Conservation (phyloP, 441 rosid genomes). For the Mallotus japonicus region DNA sequence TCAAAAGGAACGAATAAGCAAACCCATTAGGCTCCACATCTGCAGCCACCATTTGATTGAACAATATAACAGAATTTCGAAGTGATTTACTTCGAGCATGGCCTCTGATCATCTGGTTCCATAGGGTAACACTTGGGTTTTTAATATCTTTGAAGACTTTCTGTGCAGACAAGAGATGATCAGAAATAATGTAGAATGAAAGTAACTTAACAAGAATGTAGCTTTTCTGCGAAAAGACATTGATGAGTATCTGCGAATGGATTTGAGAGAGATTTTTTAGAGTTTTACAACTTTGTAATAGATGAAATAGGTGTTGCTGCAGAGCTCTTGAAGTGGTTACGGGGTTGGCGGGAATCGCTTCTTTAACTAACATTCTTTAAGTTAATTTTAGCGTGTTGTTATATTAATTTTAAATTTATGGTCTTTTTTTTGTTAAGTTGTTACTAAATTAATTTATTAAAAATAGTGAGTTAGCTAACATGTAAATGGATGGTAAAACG, state of each 20-base stretch:
- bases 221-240: slow-evolving; percentile 40
- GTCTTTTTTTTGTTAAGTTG: no score
- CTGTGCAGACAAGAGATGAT: slow-evolving; percentile 27
- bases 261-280: slow-evolving; percentile 30
- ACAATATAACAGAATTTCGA: slow-evolving; percentile 31
- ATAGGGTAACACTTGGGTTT: slow-evolving; percentile 39
- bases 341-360: slow-evolving; percentile 17
- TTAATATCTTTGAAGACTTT: slow-evolving; percentile 25
- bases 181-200: slow-evolving; percentile 33
- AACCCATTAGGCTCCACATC: slow-evolving; percentile 11
- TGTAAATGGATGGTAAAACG: no score
- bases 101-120: slow-evolving; percentile 55
- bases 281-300: slow-evolving; percentile 29
- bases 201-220: slow-evolving; percentile 42
- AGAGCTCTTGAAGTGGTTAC: slow-evolving; percentile 30
- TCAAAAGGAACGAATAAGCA: slow-evolving; percentile 47
- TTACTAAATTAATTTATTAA: no score
- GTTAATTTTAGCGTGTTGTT: no score
- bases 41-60: slow-evolving; percentile 35
- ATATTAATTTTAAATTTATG: no score
- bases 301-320: slow-evolving; percentile 37
- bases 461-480: no score
- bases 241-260: slow-evolving; percentile 42
- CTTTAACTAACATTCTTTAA: slow-evolving; percentile 23
- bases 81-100: slow-evolving; percentile 32